Conservation (phyloP, 106 monocot genomes). For the Amphibolis antarctica region DNA sequence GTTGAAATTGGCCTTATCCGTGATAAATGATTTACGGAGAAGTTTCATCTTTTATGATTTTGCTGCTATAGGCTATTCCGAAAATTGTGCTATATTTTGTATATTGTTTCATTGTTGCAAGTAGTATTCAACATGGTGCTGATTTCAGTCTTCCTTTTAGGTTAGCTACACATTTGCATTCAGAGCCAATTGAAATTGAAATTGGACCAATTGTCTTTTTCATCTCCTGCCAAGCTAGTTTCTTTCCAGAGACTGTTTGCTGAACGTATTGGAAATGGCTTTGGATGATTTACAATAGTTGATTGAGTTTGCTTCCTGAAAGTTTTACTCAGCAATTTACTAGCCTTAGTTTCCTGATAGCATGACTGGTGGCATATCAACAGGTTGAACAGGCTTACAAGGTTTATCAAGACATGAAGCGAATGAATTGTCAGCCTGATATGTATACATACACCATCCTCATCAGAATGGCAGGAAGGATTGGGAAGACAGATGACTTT, state of each 20-base stretch:
- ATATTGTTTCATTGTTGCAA: too few species aligned
- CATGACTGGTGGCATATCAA: conserved; percentile 4
- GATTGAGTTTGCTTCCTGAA: neutral
- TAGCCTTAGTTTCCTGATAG: neutral
- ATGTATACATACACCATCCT: conserved; percentile 85
- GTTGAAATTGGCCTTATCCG: neutral
- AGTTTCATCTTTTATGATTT: neutral
- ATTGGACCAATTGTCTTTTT: too few species aligned
- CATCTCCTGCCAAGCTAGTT: too few species aligned
- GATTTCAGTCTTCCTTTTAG: too few species aligned
- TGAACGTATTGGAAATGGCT: neutral
- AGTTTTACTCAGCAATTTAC: neutral
- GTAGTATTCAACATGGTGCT: too few species aligned
- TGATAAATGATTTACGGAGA: neutral
- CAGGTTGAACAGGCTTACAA: conserved; percentile 57
- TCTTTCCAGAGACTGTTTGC: too few species aligned
- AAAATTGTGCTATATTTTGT: too few species aligned
- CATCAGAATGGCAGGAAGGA: conserved; percentile 77
- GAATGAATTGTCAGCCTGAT: conserved; percentile 69
- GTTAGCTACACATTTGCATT: too few species aligned
- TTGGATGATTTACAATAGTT: neutral
- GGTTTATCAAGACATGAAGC: conserved; percentile 85
- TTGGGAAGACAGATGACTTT: conserved; percentile 43
- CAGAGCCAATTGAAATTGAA: too few species aligned
- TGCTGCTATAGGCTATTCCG: neutral